A percentile compares a stretch with the other conserved stretches of the same genome.
Evolutionary conservation across 2,329 filamentous ascomycete species (phyloP).

Genomic region (Helicocarpus griseus): DNA sequence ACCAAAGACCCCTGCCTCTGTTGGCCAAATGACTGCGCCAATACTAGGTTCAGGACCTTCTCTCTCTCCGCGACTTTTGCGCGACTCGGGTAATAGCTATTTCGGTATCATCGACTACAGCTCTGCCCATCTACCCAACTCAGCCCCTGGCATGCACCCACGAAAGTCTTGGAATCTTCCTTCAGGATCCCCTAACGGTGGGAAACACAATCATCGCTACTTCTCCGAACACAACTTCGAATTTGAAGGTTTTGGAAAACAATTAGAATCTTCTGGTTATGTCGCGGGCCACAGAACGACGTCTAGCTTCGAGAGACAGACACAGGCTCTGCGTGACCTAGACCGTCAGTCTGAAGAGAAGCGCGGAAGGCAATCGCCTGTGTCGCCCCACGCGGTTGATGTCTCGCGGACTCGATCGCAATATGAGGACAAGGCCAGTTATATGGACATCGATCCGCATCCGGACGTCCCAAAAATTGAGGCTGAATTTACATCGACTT

Average conservation of each 20-base stretch:
- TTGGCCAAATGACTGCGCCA: slow-evolving; percentile 46
- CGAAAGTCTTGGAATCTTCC: slow-evolving; percentile 67
- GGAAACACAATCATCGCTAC: background rate
- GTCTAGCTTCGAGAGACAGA: slow-evolving; percentile 6
- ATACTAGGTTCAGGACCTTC: slow-evolving; percentile 38
- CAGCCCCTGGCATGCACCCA: slow-evolving; percentile 47
- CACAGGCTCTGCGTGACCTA: slow-evolving; percentile 5
- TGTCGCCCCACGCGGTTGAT: background rate
- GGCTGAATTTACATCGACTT: background rate
- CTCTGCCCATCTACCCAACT: slow-evolving; percentile 52
- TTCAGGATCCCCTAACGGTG: slow-evolving; percentile 56
- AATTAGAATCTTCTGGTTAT: slow-evolving; percentile 39
- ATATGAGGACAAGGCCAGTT: background rate
- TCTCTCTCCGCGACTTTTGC: slow-evolving; percentile 33
- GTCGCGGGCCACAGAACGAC: slow-evolving; percentile 10
- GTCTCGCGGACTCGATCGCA: background rate
- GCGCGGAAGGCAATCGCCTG: background rate
- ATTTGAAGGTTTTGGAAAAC: slow-evolving; percentile 68
- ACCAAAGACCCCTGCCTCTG: slow-evolving; percentile 44
- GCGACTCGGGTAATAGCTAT: slow-evolving; percentile 56
- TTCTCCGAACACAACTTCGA: slow-evolving; percentile 63
- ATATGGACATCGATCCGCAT: slow-evolving; percentile 4
- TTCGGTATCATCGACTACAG: slow-evolving; percentile 65
- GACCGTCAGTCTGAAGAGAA: slow-evolving; percentile 6
- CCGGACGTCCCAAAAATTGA: background rate